Evolutionary conservation across 2,329 filamentous ascomycete genomes (phyloP).

Genomic region (Trichoderma sp.): DNA sequence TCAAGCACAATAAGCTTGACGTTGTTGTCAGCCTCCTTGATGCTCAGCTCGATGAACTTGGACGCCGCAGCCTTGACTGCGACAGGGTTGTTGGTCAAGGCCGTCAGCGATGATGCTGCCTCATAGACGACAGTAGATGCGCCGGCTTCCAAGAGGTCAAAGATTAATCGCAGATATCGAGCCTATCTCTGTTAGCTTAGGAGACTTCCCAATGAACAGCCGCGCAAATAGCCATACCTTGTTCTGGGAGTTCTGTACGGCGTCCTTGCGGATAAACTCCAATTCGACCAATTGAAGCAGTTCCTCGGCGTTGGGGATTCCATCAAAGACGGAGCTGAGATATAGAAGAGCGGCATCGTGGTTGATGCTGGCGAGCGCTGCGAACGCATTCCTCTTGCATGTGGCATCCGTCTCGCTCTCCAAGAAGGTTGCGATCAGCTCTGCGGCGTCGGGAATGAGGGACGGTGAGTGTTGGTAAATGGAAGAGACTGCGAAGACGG

Average conservation of each 20-base stretch:
- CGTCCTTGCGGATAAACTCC: constrained; percentile 97
- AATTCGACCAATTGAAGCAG: constrained; percentile 89
- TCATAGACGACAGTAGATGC: constrained; percentile 97
- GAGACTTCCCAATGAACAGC: constrained; percentile 27
- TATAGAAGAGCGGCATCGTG: constrained; percentile 91
- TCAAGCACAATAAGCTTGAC: constrained; percentile 98
- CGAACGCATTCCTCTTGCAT: constrained; percentile 97
- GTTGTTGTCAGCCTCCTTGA: constrained; percentile 98
- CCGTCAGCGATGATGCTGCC: constrained; percentile 89
- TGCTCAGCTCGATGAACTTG: constrained; percentile 95
- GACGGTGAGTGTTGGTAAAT: constrained; percentile 88
- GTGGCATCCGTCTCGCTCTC: constrained; percentile 89
- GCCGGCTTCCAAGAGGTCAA: constrained; percentile 89
- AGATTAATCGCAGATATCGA: constrained; percentile 88
- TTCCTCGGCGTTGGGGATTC: constrained; percentile 91
- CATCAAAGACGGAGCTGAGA: constrained; percentile 84
- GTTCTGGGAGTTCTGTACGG: constrained; percentile 89
- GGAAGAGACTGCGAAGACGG: constrained; percentile 88
- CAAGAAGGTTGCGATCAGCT: constrained; percentile 85
- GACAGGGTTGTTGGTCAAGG: constrained; percentile 92
- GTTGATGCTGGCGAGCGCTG: constrained; percentile 83
- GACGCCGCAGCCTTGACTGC: constrained; percentile 93
- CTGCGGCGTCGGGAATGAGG: constrained; percentile 91
- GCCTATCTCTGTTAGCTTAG: constrained; percentile 49
- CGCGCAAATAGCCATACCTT: constrained; percentile 58